A percentile compares a stretch with the other conserved stretches of the same genome.
phyloP scores from a whole-genome alignment of 495 filamentous ascomycete genomes.

The Tuber borchii region DNA sequence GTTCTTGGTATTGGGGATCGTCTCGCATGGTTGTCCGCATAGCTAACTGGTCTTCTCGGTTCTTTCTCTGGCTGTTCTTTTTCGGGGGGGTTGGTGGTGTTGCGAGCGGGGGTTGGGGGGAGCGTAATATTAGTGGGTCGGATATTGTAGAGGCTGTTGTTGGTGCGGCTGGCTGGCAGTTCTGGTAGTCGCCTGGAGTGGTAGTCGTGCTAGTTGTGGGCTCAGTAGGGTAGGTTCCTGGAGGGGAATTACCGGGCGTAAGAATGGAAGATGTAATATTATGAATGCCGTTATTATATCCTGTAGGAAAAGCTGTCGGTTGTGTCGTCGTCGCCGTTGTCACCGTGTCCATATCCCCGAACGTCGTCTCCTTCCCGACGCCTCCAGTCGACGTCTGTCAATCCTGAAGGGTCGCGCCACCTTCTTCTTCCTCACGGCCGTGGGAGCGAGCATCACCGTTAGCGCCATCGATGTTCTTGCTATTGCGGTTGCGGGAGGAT shows the following conservation, averaged over 20 bases:
- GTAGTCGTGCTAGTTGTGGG: conserved; percentile 2
- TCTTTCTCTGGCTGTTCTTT: conserved; percentile 7
- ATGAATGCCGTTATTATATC: conserved; percentile 9
- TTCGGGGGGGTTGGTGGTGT: background rate
- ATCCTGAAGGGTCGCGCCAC: conserved; percentile 17
- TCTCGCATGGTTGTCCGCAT: conserved; percentile 38
- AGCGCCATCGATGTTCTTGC: background rate
- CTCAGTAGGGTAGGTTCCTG: conserved; percentile 16
- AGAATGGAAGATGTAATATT: conserved; percentile 23
- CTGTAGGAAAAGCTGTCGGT: conserved; percentile 15
- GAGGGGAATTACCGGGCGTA: conserved; percentile 20
- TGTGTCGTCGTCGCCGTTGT: background rate
- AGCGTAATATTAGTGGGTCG: background rate
- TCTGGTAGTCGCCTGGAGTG: conserved; percentile 7
- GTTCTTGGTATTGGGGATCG: conserved; percentile 29
- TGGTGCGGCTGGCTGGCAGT: conserved; percentile 7
- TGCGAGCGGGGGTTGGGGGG: background rate
- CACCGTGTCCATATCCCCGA: conserved; percentile 8
- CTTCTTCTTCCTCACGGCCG: conserved; percentile 25
- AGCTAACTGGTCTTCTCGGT: conserved; percentile 11
- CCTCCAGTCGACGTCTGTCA: conserved; percentile 41
- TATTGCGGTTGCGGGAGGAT: conserved; percentile 2
- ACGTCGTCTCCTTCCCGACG: conserved; percentile 21
- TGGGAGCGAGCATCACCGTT: conserved; percentile 8
- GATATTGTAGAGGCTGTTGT: background rate